Percentiles rank a stretch among this genome's conserved stretches.
phyloP scores from a whole-genome alignment of 192 early-diverging fungal genomes.

The Podila horticola region DNA sequence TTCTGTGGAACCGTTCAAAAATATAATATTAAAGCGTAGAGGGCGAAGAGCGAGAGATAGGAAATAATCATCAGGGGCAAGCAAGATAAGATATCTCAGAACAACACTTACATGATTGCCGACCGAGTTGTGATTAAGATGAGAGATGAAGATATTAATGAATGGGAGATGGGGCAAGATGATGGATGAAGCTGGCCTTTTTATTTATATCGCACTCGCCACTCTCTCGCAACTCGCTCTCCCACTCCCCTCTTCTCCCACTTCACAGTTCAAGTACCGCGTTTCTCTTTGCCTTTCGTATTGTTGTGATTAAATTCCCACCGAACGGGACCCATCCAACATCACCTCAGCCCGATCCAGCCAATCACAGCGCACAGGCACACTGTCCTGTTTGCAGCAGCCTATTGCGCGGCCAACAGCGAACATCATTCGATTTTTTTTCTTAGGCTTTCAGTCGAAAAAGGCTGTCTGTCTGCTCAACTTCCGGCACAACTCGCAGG shows the following conservation, averaged over 20 bases:
- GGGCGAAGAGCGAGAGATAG: background rate
- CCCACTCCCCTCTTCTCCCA: too few species aligned
- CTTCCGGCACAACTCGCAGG: too few species aligned
- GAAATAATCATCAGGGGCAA: too few species aligned
- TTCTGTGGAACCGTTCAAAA: background rate
- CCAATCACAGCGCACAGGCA: conserved; percentile 2
- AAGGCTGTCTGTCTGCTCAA: too few species aligned
- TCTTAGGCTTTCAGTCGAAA: background rate
- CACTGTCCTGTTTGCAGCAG: background rate
- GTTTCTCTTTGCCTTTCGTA: too few species aligned
- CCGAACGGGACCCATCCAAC: background rate
- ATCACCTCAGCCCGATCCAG: conserved; percentile 3
- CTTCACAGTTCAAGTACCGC: too few species aligned
- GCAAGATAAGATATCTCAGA: background rate
- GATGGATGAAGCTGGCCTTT: background rate
- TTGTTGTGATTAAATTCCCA: background rate
- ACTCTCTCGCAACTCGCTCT: too few species aligned
- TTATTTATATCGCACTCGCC: background rate
- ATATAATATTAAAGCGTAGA: background rate
- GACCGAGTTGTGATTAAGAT: background rate
- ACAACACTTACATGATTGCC: background rate
- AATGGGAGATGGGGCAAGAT: background rate
- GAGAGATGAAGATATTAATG: background rate
- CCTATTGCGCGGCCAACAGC: background rate
- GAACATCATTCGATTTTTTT: background rate